Evolutionary conservation across 1,284 basidiomycete species (phyloP), one percentile per base, ranked within the genome.

Genomic region (Schizophyllum amplum): DNA sequence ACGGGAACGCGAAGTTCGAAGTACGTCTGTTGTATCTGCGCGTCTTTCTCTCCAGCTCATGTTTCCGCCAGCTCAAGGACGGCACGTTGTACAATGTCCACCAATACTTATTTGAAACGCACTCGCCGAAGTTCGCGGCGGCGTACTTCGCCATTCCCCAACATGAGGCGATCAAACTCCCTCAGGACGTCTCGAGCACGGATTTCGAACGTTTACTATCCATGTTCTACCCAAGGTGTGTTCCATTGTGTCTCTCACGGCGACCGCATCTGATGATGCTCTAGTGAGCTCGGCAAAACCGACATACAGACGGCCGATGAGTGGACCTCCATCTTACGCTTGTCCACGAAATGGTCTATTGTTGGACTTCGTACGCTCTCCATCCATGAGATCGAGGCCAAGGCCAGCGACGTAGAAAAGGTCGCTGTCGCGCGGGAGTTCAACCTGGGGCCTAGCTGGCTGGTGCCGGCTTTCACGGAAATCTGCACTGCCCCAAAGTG

Each of bases 311-410:
- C 69, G 7, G 60, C 65, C 17, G 62, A 67, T 27, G 69, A 75
- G 50, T 77, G 75, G 74, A 69, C 66, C 24, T 68, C 70, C 1
- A 63, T 75, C 47, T 70, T 76, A 13, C 60, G 68, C 13, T 66
- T 75, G 24, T 62, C 72, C 1, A 64, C 66, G 15, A 63, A 62
- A 22, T 73, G 69, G 68, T 64, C 64, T 11, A 72, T 75, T 62
- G 24, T 56, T 0, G 65, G 68, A 46, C 59, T 75, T 21, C 66
- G 69, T 15, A 60, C 60, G 1, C 69, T 74, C 22, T 70, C 73
- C 23, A 63, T 73, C 50, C 62, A 66, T 20, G 64, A 71, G 22
- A 67, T 75, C 9, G 57, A 59, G 1, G 52, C 59, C 1, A 64
- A 68, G 2, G 60, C 67, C 11, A 56, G 71, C 20, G 65, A 71